Evolutionary conservation across 2,329 filamentous ascomycete genomes (phyloP), one percentile per base, ranked within the genome.

Genomic region (Xylariaceae sp.): DNA sequence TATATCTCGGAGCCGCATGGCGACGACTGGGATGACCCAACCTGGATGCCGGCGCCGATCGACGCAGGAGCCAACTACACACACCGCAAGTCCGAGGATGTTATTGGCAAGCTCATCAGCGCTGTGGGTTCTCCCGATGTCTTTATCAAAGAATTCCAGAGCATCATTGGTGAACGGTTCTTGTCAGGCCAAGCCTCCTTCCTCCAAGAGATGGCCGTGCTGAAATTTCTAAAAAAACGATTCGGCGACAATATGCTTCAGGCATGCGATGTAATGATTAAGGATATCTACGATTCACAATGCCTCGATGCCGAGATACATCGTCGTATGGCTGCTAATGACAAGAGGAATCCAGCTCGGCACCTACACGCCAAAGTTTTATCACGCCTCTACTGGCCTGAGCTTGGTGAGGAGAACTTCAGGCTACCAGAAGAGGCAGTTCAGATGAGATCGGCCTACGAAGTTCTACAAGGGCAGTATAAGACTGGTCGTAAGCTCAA

Each of bases 221-320:
- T 97, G 4, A 87, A 93, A 59, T 81, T 97, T 8, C 82, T 99
- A 60, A 97, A 97, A 76, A 82, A 90, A 62, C 86, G 92, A 7
- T 92, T 97, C 58, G 93, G 93, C 23, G 91, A 97, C 65, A 82
- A 83, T 34, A 86, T 90, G 13, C 78, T 99, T 51, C 94, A 97
- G 72, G 89, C 90, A 53, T 97, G 92, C 73, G 93, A 99, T 71
- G 94, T 99, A 68, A 99, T 99, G 94, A 83, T 99, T 59, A 90
- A 88, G 64, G 94, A 99, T 72, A 89, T 97, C 42, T 83, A 89
- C 65, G 92, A 97, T 69, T 96, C 92, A 1, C 81, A 82, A 62
- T 82, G 84, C 48, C 84, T 95, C 60, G 89, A 97, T 70, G 76
- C 79, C 6, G 77, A 82, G 10, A 85, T 96, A 51, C 79, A 85